Percentiles rank a stretch among this genome's conserved stretches.
These are phyloP conservation scores for Falciphora oryzae DNA, from an alignment of 2,329 filamentous ascomycete genomes.

Conservation along the genomic window DNA sequence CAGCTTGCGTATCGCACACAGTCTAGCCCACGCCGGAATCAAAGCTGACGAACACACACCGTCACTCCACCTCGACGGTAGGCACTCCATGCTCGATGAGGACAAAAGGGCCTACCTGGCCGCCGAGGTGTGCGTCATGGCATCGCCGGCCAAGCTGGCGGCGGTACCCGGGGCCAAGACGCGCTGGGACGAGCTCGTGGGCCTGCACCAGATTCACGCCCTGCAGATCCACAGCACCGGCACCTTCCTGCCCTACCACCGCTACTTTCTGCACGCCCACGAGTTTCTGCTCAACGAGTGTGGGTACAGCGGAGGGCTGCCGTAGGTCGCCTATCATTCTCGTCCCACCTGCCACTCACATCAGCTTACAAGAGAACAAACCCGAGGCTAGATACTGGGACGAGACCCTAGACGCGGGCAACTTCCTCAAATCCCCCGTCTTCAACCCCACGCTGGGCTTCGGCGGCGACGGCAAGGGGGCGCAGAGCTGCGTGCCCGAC, in stretches of 20 bases:
- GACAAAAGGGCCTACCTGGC: background rate
- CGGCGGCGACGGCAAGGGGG: constrained; percentile 2
- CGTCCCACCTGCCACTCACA: no score
- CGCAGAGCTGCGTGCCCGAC: background rate
- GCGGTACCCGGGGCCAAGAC: background rate
- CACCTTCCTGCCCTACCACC: constrained; percentile 20
- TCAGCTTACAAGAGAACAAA: no score
- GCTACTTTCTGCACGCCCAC: constrained; percentile 24
- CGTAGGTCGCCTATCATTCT: no score
- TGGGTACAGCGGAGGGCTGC: constrained; percentile 26
- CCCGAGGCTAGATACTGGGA: constrained; percentile 30
- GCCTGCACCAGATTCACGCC: background rate
- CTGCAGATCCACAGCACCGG: constrained; percentile 15
- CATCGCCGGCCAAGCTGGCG: background rate
- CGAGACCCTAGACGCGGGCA: constrained; percentile 23
- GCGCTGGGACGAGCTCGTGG: constrained; percentile 6
- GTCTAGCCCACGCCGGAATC: no score
- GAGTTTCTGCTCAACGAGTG: constrained; percentile 30
- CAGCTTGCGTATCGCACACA: background rate
- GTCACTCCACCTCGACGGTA: background rate
- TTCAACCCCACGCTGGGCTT: constrained; percentile 1
- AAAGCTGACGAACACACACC: background rate
- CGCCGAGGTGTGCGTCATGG: constrained; percentile 3
- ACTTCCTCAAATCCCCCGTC: constrained; percentile 23
- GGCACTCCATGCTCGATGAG: background rate